Evolutionary conservation across 441 rosid species (phyloP), one percentile per base, ranked within the genome.

Genomic region (Pelargonium cotyledonis): DNA sequence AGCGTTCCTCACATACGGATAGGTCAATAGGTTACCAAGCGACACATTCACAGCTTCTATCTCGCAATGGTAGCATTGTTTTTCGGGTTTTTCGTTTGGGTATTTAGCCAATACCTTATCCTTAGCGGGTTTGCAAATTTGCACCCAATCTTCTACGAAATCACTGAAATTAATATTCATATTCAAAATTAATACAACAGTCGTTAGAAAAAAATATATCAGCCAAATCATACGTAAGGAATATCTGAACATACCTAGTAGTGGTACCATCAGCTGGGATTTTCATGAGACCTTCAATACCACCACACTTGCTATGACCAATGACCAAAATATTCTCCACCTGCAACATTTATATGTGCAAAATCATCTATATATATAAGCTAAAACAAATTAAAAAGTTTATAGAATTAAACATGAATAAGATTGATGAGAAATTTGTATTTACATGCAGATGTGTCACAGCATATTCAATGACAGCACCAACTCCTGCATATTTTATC

Each of bases 41-140:
- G 98, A 94, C 16, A 91, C 94, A 74, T 94, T 94, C 83, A 94
- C 97, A 65, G 95, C 90, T 77, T 91, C 98, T 93, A 88, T 94
- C 85, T 94, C 99, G 68, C 95, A 91, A 72, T 68, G 77, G 69
- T 63, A 44, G 85, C 97, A 91, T 65, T 91, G 89, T 67, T 89
- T 92, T 0, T 66, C 87, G 2, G 84, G 84, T 65, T 73, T 81
- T 41, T 81, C 43, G 29, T 62, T 77, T 23, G 44, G 68, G 67
- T 69, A 43, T 44, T 84, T 85, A 4, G 84, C 71, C 68, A 88
- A 83, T 76, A 94, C 83, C 86, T 84, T 94, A 69, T 78, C 68
- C 84, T 80, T 91, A 4, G 99, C 99, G 0, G 84, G n/a, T 41
- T 90, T 74, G 38, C 95, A 81, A 26, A 94, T 91, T 68, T 82